These are phyloP conservation scores for Crithidia sp. DNA, from an alignment of 208 protist species.

Conservation along the genomic window DNA sequence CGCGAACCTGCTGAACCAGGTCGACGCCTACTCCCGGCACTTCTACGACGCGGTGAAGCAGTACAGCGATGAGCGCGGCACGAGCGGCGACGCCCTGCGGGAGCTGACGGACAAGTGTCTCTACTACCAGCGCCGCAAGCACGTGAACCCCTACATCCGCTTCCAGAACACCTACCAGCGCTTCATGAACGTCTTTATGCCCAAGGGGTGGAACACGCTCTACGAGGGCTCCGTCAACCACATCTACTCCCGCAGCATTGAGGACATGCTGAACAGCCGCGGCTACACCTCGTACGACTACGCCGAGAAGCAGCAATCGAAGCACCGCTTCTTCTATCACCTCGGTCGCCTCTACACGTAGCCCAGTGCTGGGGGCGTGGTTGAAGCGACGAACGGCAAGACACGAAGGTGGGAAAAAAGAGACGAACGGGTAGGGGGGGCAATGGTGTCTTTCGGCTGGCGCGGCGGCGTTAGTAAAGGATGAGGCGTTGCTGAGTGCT, in stretches of 20 bases:
- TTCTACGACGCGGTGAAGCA: constrained; percentile 90
- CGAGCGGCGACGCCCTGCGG: constrained; percentile 80
- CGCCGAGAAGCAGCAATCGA: constrained; percentile 89
- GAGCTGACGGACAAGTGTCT: constrained; percentile 85
- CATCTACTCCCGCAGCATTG: constrained; percentile 83
- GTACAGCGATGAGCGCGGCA: constrained; percentile 88
- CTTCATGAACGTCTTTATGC: constrained; percentile 69
- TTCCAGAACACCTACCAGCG: constrained; percentile 83
- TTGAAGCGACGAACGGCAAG: neutral
- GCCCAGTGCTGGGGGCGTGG: neutral
- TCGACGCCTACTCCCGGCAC: constrained; percentile 84
- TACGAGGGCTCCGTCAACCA: constrained; percentile 86
- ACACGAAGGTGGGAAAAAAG: neutral
- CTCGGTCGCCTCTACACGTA: constrained; percentile 87
- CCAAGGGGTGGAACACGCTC: constrained; percentile 65
- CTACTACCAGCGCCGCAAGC: constrained; percentile 85
- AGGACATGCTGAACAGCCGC: constrained; percentile 88
- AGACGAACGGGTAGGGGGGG: neutral
- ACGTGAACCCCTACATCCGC: constrained; percentile 77
- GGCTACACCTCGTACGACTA: constrained; percentile 91
- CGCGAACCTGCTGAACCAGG: constrained; percentile 75
- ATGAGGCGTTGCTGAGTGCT: too few relatives aligned
- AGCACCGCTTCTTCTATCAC: constrained; percentile 81
- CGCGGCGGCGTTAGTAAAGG: neutral
- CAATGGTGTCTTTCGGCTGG: neutral